These are phyloP conservation scores for Hura crepitans DNA, from an alignment of 441 rosid species.

Conservation along the genomic window DNA sequence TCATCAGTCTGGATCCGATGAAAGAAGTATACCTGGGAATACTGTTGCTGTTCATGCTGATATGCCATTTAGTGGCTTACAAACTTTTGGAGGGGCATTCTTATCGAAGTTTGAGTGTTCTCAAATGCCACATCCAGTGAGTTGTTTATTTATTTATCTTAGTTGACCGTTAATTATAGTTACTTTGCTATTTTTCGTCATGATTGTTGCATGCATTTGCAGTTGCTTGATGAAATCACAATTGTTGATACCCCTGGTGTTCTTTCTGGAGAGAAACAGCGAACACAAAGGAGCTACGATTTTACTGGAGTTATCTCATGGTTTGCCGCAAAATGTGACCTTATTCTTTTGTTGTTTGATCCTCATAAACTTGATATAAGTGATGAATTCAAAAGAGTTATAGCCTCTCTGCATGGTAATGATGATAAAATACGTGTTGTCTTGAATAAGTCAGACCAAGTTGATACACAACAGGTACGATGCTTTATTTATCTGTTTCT, in stretches of 20 bases:
- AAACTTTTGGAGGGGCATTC: constrained; percentile 84
- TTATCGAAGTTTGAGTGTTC: constrained; percentile 94
- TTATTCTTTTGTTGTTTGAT: constrained; percentile 80
- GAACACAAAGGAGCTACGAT: constrained; percentile 78
- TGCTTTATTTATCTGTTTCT: background rate
- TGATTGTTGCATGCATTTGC: constrained; percentile 26
- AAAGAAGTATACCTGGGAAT: constrained; percentile 91
- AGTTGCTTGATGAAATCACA: constrained; percentile 82
- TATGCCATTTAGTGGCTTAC: constrained; percentile 90
- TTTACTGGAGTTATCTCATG: constrained; percentile 91
- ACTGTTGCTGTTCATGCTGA: constrained; percentile 96
- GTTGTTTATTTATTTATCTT: constrained; percentile 22
- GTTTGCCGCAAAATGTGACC: constrained; percentile 94
- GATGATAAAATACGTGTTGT: constrained; percentile 95
- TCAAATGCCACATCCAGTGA: constrained; percentile 94
- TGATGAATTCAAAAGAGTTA: constrained; percentile 92
- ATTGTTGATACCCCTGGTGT: constrained; percentile 94
- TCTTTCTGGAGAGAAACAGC: constrained; percentile 86
- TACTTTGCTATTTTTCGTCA: background rate
- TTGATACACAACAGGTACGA: constrained; percentile 82
- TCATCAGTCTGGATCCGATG: constrained; percentile 83
- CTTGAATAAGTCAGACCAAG: constrained; percentile 86
- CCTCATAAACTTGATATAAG: constrained; percentile 92
- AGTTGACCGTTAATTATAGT: background rate
- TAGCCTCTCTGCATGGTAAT: constrained; percentile 75